Conservation (phyloP, 148 eudicot genomes). For the Amaranthus hypochondriacus region DNA sequence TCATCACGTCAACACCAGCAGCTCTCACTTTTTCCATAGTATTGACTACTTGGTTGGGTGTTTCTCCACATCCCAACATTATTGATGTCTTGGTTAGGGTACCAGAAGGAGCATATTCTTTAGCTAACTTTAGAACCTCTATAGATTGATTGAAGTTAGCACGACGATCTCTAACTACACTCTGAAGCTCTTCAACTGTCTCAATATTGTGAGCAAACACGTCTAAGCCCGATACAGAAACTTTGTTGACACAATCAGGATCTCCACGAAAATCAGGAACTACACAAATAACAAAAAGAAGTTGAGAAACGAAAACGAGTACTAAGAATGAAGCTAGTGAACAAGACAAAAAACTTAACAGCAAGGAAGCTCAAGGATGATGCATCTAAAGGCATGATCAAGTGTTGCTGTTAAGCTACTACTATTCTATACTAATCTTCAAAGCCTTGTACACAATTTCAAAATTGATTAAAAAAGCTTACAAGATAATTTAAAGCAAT, state of each 20-base stretch:
- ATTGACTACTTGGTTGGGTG: conserved; percentile 85
- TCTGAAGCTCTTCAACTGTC: conserved; percentile 95
- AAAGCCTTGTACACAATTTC: not conserved
- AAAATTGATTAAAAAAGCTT: not conserved
- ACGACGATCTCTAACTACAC: conserved; percentile 82
- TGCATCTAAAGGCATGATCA: not conserved
- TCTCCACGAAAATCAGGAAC: conserved; percentile 98
- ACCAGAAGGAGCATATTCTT: conserved; percentile 81
- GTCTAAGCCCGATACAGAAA: conserved; percentile 82
- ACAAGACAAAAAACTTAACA: not conserved
- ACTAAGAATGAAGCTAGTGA: not conserved
- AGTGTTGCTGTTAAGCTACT: conserved; percentile 2
- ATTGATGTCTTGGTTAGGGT: conserved; percentile 92
- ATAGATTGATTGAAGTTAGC: conserved; percentile 92
- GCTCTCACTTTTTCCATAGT: conserved; percentile 98
- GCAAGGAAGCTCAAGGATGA: not conserved
- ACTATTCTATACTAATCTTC: not conserved
- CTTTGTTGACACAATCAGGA: conserved; percentile 70
- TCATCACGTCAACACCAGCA: conserved; percentile 98
- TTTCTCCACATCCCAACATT: conserved; percentile 97
- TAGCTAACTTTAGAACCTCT: conserved; percentile 77
- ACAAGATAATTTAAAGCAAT: not conserved
- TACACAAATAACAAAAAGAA: conserved; percentile 25
- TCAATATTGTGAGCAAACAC: conserved; percentile 97
- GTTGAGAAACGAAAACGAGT: conserved; percentile 2